A percentile compares a stretch with the other conserved stretches of the same genome.
phyloP scores from a whole-genome alignment of 768 basidiomycete genomes.

The Crepidotus variabilis region DNA sequence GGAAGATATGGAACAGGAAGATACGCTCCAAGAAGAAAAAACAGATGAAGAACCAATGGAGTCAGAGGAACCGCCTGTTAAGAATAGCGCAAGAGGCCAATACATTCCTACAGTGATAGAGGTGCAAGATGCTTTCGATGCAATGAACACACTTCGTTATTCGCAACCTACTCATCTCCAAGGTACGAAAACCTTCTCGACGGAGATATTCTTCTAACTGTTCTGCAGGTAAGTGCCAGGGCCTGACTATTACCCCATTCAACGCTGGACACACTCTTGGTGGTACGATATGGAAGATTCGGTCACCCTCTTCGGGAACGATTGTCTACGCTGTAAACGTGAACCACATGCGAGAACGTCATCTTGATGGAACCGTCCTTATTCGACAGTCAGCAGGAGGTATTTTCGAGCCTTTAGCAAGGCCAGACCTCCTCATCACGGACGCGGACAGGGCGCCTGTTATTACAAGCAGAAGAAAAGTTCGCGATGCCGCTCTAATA shows the following conservation, averaged over 20 bases:
- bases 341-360: constrained; percentile 95
- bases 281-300: constrained; percentile 97
- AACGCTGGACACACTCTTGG: constrained; percentile 94
- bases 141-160: constrained; percentile 87
- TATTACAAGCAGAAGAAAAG: constrained; percentile 83
- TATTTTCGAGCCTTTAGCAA: constrained; percentile 79
- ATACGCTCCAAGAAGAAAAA: constrained; percentile 20
- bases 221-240: constrained; percentile 78
- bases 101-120: constrained; percentile 77
- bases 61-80: constrained; percentile 20
- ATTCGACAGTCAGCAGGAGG: constrained; percentile 71
- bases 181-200: constrained; percentile 45
- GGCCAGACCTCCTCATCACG: constrained; percentile 92
- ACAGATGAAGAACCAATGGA: constrained; percentile 12
- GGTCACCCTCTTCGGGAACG: constrained; percentile 96
- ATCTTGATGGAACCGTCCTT: constrained; percentile 90
- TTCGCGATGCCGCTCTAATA: constrained; percentile 85
- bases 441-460: constrained; percentile 84
- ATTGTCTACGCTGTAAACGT: constrained; percentile 92
- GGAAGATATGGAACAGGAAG: constrained; percentile 21
- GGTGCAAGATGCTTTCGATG: constrained; percentile 91
- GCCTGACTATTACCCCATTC: constrained; percentile 91
- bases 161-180: constrained; percentile 94
- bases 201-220: not conserved
- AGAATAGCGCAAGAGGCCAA: constrained; percentile 40